Conservation (phyloP, 805 yeast species). For the Metschnikowia lochheadii region DNA sequence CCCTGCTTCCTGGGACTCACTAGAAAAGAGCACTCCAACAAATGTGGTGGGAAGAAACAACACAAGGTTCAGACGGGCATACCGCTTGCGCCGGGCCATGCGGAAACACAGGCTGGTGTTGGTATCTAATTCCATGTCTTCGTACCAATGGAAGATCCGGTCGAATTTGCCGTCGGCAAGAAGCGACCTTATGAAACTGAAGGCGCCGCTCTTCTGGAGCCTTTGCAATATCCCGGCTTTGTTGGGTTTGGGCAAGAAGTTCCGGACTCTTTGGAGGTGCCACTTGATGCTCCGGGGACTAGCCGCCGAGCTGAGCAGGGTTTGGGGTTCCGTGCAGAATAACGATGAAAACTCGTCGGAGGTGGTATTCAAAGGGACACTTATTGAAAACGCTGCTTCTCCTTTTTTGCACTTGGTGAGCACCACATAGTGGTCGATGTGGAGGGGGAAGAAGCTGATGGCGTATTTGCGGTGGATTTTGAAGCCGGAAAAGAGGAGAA, state of each 20-base stretch:
- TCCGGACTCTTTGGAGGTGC: neutral
- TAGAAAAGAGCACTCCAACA: slow-evolving; percentile 62
- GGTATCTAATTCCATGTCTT: neutral
- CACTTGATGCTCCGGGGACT: neutral
- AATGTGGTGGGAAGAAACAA: slow-evolving; percentile 53
- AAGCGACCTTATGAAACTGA: neutral
- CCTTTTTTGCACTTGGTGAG: slow-evolving; percentile 15
- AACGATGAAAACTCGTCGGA: slow-evolving; percentile 8
- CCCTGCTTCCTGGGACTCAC: slow-evolving; percentile 17
- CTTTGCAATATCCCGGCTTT: neutral
- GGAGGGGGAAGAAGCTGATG: slow-evolving; percentile 8
- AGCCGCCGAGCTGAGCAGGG: neutral
- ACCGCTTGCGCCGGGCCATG: slow-evolving; percentile 52
- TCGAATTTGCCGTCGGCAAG: neutral
- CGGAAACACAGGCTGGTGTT: slow-evolving; percentile 41
- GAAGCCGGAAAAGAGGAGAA: slow-evolving; percentile 14
- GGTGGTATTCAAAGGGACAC: neutral
- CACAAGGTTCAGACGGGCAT: slow-evolving; percentile 41
- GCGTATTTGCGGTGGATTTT: slow-evolving; percentile 13
- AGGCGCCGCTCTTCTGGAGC: neutral
- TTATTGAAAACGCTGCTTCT: neutral
- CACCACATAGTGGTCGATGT: slow-evolving; percentile 9
- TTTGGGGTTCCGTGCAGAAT: slow-evolving; percentile 2
- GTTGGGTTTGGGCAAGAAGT: neutral
- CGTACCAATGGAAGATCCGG: slow-evolving; percentile 1